A percentile compares a stretch with the other conserved stretches of the same genome.
phyloP scores from a whole-genome alignment of 2,329 filamentous ascomycete species.

The Cladophialophora psammophila region DNA sequence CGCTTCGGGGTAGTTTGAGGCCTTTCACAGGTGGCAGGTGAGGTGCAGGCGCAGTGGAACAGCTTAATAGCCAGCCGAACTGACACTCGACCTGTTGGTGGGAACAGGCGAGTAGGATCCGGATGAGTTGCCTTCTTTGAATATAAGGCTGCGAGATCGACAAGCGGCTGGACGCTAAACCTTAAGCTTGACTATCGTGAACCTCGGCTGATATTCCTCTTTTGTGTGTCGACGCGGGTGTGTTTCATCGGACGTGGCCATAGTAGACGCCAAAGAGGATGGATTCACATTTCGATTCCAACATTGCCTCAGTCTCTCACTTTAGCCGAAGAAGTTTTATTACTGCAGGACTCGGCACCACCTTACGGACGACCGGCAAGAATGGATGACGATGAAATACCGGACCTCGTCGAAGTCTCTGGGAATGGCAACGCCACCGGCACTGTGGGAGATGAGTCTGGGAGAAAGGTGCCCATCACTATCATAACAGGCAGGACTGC shows the following conservation, averaged over 20 bases:
- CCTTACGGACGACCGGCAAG: neutral
- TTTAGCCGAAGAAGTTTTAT: neutral
- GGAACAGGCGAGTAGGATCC: neutral
- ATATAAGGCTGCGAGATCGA: neutral
- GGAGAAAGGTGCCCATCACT: conserved; percentile 57
- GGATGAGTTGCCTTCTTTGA: neutral
- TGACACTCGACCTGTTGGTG: neutral
- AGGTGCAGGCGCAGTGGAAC: neutral
- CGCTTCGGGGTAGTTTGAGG: neutral
- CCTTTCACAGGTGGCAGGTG: neutral
- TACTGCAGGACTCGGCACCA: neutral
- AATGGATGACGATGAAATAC: conserved; percentile 54
- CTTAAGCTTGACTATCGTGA: neutral
- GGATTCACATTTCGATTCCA: neutral
- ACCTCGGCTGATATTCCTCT: neutral
- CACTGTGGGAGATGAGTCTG: conserved; percentile 31
- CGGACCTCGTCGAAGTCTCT: conserved; percentile 52
- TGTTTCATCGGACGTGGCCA: neutral
- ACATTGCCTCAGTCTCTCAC: neutral
- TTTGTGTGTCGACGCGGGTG: neutral
- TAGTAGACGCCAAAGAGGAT: neutral
- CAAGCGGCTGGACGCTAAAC: neutral
- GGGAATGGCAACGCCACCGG: conserved; percentile 10
- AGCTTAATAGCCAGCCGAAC: neutral
- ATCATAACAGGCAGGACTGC: conserved; percentile 56